These are phyloP conservation scores for Westerdykella aurantiaca DNA, from an alignment of 2,329 filamentous ascomycete species.

Conservation along the genomic window DNA sequence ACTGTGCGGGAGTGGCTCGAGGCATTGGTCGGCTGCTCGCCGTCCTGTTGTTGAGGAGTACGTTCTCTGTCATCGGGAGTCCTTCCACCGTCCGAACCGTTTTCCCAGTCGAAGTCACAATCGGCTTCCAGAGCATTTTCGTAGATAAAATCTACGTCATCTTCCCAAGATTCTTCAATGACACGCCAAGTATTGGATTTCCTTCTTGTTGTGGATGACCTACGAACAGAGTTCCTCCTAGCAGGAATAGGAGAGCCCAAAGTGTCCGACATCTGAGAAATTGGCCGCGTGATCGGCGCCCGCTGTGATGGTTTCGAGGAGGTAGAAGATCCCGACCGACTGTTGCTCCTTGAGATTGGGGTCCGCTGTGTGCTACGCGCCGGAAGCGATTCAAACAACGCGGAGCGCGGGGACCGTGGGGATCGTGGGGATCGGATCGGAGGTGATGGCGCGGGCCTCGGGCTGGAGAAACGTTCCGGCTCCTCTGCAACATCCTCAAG, in stretches of 20 bases:
- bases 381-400: conserved; percentile 24
- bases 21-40: conserved; percentile 4
- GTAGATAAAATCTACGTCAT: conserved; percentile 59
- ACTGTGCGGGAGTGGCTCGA: conserved; percentile 4
- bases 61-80: conserved; percentile 33
- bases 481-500: conserved; percentile 36
- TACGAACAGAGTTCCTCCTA: conserved; percentile 18
- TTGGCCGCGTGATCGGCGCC: conserved; percentile 23
- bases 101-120: conserved; percentile 56
- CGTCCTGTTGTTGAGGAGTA: conserved; percentile 11
- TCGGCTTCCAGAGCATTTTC: conserved; percentile 56
- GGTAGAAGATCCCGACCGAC: conserved; percentile 18
- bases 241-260: conserved; percentile 39
- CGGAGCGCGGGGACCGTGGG: conserved; percentile 23
- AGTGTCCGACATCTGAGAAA: conserved; percentile 42
- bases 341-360: conserved; percentile 12
- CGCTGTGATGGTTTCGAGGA: conserved; percentile 17
- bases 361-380: conserved; percentile 21
- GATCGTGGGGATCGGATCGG: conserved; percentile 20
- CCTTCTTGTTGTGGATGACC: conserved; percentile 17
- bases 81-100: conserved; percentile 18
- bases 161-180: conserved; percentile 51
- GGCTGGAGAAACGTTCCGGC: conserved; percentile 29
- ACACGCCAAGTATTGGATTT: conserved; percentile 32
- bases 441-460: conserved; percentile 30